Percentiles rank a stretch among this genome's conserved stretches.
Conservation (phyloP, 2,329 filamentous ascomycete species). For the Leptodontidium sp. region DNA sequence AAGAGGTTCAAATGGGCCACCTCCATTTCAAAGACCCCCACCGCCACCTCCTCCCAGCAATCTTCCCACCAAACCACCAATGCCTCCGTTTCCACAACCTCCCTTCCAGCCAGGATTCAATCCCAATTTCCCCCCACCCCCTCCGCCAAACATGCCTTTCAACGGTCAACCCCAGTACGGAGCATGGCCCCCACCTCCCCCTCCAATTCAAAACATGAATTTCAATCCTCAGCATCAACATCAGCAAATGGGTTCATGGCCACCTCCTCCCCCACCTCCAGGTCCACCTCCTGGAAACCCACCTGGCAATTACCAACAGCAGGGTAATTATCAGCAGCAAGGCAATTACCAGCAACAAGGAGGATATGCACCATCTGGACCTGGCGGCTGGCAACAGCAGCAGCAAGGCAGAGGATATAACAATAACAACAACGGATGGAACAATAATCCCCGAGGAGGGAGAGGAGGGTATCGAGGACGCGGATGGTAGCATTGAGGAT, state of each 20-base stretch:
- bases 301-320: conserved; percentile 33
- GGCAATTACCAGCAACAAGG: conserved; percentile 32
- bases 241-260: conserved; percentile 32
- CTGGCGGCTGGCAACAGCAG: conserved; percentile 44
- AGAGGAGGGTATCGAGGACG: conserved; percentile 43
- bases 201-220: conserved; percentile 34
- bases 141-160: conserved; percentile 34
- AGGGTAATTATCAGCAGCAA: conserved; percentile 29
- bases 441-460: conserved; percentile 37
- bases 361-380: conserved; percentile 34
- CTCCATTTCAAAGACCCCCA: conserved; percentile 22
- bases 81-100: conserved; percentile 31
- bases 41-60: conserved; percentile 24
- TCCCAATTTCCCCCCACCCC: conserved; percentile 40
- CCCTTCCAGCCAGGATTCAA: conserved; percentile 41
- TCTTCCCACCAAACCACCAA: conserved; percentile 30
- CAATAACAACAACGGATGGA: conserved; percentile 39
- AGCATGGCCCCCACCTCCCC: conserved; percentile 37
- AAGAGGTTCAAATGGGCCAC: conserved; percentile 19
- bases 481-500: conserved; percentile 30
- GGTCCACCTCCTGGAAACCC: conserved; percentile 42
- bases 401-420: conserved; percentile 38
- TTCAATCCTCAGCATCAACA: conserved; percentile 34
- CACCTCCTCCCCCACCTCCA: conserved; percentile 35
- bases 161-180: conserved; percentile 33